phyloP scores from a whole-genome alignment of 345 rosid species.

The Streptanthus diversifolius region DNA sequence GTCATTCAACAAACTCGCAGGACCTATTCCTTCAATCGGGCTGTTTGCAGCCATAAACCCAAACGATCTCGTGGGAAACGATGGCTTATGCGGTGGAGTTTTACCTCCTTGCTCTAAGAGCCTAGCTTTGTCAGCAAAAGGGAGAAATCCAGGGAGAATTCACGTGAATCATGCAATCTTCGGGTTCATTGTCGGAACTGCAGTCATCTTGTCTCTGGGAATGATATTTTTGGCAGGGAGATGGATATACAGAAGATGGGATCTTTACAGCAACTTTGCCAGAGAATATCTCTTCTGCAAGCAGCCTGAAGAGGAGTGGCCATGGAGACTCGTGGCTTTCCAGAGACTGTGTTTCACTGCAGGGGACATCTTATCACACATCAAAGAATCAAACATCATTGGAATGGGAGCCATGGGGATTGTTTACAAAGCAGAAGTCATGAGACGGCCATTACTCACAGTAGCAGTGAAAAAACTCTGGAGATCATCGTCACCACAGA shows the following conservation, averaged over 20 bases:
- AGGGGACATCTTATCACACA: constrained; percentile 62
- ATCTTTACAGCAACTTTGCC: constrained; percentile 49
- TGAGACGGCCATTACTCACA: constrained; percentile 45
- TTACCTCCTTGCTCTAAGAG: constrained; percentile 53
- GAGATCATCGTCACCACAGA: constrained; percentile 54
- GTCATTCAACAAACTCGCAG: constrained; percentile 71
- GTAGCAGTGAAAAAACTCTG: constrained; percentile 93
- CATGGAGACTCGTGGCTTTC: constrained; percentile 86
- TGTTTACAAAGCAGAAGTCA: constrained; percentile 85
- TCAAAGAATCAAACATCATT: constrained; percentile 71
- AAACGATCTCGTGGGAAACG: constrained; percentile 63
- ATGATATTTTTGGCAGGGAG: constrained; percentile 51
- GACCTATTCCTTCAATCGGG: constrained; percentile 62
- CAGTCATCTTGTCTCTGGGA: constrained; percentile 48
- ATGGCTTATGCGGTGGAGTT: constrained; percentile 70
- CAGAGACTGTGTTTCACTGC: constrained; percentile 74
- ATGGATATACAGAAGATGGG: constrained; percentile 65
- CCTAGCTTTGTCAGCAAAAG: constrained; percentile 14
- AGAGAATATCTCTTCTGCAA: constrained; percentile 41
- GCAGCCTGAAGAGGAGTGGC: constrained; percentile 70
- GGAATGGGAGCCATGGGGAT: constrained; percentile 95
- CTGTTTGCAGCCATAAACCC: constrained; percentile 58
- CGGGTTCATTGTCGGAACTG: constrained; percentile 52
- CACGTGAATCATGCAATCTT: constrained; percentile 50
- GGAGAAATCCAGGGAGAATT: constrained; percentile 33